Percentiles rank a stretch among this genome's conserved stretches.
These are phyloP conservation scores for Hyphopichia khmerensis DNA, from an alignment of 1,139 yeast species.

Conservation along the genomic window DNA sequence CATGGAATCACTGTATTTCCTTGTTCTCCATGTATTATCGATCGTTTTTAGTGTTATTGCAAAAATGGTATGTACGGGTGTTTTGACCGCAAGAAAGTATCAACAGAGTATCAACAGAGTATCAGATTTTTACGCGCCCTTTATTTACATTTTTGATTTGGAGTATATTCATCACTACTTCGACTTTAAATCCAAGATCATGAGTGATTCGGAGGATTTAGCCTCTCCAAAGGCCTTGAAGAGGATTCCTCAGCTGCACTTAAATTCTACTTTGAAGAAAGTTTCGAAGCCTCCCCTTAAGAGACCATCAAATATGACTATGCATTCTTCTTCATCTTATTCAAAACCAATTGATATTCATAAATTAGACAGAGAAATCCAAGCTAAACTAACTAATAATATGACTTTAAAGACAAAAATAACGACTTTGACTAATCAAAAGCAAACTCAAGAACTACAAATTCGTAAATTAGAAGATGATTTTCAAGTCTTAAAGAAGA, in stretches of 20 bases:
- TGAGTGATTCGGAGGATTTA: neutral
- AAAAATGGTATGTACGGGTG: too few species aligned
- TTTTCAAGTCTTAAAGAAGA: slow-evolving; percentile 20
- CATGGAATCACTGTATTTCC: too few species aligned
- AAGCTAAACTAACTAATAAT: slow-evolving; percentile 16
- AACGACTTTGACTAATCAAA: slow-evolving; percentile 36
- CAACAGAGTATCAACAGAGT: too few species aligned
- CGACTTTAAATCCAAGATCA: neutral
- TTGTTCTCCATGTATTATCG: too few species aligned
- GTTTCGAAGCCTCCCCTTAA: neutral
- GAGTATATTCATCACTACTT: neutral
- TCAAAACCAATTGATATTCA: slow-evolving; percentile 3
- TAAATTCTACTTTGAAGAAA: neutral
- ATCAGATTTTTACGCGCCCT: neutral
- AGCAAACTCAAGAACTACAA: slow-evolving; percentile 32
- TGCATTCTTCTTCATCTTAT: neutral
- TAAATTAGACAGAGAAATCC: slow-evolving; percentile 13
- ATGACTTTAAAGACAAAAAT: slow-evolving; percentile 20
- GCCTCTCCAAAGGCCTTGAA: neutral
- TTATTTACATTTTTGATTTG: neutral
- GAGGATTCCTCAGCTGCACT: neutral
- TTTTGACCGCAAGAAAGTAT: too few species aligned
- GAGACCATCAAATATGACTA: neutral
- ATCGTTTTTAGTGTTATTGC: too few species aligned
- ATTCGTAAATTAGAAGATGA: slow-evolving; percentile 41